These are phyloP conservation scores for Ceratocystis eucalypticola DNA, from an alignment of 2,329 filamentous ascomycete species.

Conservation along the genomic window DNA sequence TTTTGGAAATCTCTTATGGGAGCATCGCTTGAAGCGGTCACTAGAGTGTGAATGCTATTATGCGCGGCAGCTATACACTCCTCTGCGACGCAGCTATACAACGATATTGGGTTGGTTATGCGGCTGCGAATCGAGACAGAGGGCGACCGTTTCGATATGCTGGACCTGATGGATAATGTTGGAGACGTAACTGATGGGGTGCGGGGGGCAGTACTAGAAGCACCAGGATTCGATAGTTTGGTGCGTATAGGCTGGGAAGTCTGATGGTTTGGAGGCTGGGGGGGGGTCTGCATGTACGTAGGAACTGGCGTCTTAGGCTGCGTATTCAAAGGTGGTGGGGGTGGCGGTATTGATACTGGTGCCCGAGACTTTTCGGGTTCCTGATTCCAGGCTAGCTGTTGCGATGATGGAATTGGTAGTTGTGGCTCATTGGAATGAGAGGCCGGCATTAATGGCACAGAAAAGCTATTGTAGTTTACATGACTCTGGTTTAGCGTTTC, in stretches of 20 bases:
- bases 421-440: background rate
- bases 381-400: slow-evolving; percentile 25
- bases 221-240: slow-evolving; percentile 25
- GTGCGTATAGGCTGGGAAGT: slow-evolving; percentile 25
- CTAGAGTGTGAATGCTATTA: slow-evolving; percentile 30
- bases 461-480: background rate
- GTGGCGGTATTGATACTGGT: slow-evolving; percentile 23
- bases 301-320: slow-evolving; percentile 17
- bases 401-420: background rate
- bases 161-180: slow-evolving; percentile 29
- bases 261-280: slow-evolving; percentile 22
- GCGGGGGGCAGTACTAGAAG: slow-evolving; percentile 17
- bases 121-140: slow-evolving; percentile 30
- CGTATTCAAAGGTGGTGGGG: slow-evolving; percentile 21
- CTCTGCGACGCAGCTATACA: slow-evolving; percentile 59
- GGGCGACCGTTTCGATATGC: slow-evolving; percentile 32
- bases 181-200: slow-evolving; percentile 32
- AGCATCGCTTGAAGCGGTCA: slow-evolving; percentile 37
- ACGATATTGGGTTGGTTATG: slow-evolving; percentile 39
- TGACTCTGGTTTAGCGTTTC: slow-evolving; percentile 15
- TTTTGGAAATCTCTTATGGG: slow-evolving; percentile 49
- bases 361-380: slow-evolving; percentile 29
- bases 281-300: slow-evolving; percentile 15
- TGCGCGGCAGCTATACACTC: slow-evolving; percentile 60
- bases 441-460: background rate